Evolutionary conservation across 371 early-diverging fungal genomes (phyloP).

Genomic region (Zychaea mexicana): DNA sequence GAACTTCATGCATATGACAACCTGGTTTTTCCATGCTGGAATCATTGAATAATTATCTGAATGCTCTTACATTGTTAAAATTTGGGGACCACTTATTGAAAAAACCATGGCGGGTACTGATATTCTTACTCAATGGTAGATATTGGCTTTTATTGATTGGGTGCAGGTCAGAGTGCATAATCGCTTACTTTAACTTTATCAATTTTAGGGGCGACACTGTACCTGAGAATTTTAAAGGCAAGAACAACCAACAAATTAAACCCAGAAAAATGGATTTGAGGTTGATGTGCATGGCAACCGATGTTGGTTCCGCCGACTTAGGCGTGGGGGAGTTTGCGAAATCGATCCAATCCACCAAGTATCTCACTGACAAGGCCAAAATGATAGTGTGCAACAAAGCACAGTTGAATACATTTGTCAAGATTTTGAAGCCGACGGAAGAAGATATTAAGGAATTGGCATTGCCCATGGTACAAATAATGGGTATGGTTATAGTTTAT

Average conservation of each 20-base stretch:
- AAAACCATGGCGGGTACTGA: background rate
- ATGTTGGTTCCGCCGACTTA: background rate
- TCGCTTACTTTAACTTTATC: background rate
- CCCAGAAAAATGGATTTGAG: conserved; percentile 1
- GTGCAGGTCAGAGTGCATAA: background rate
- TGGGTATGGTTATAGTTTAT: background rate
- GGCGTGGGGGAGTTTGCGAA: background rate
- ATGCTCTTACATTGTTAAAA: background rate
- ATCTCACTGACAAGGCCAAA: background rate
- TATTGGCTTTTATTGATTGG: background rate
- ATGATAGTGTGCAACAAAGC: background rate
- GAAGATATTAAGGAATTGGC: background rate
- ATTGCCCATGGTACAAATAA: background rate
- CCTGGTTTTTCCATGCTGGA: too few species aligned
- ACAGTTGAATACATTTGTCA: conserved; percentile 1
- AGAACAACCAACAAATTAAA: background rate
- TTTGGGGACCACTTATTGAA: background rate
- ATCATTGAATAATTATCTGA: too few species aligned
- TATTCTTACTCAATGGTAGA: background rate
- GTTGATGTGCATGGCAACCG: background rate
- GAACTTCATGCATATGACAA: too few species aligned
- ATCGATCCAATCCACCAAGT: background rate
- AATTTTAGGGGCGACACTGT: background rate
- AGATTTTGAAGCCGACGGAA: background rate
- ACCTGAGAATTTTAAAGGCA: background rate